These are phyloP conservation scores for Hypocreales sp. DNA, from an alignment of 2,329 filamentous ascomycete species.

Conservation along the genomic window DNA sequence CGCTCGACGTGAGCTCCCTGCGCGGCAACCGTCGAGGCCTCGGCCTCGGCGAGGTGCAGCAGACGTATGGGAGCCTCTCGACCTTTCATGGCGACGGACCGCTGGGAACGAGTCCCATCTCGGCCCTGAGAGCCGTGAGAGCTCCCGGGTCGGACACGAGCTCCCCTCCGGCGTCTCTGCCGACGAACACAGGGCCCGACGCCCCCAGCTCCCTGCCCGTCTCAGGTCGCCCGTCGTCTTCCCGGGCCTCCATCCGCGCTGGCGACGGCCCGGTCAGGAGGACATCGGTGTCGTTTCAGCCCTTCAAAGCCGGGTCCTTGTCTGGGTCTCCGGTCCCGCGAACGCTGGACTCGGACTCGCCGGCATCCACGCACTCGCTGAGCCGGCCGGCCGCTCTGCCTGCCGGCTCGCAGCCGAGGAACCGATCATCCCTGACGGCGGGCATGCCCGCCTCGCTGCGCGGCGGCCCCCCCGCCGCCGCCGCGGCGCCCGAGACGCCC, in stretches of 20 bases:
- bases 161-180: conserved; percentile 38
- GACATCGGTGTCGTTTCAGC: conserved; percentile 79
- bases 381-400: conserved; percentile 30
- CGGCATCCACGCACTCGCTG: conserved; percentile 39
- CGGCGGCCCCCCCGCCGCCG: conserved; percentile 45
- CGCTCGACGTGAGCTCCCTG: conserved; percentile 56
- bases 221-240: conserved; percentile 8
- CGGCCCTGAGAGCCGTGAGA: conserved; percentile 58
- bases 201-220: conserved; percentile 40
- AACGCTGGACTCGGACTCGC: conserved; percentile 31
- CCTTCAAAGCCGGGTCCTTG: conserved; percentile 92
- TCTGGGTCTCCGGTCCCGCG: conserved; percentile 64
- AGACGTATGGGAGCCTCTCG: conserved; percentile 78
- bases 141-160: conserved; percentile 44
- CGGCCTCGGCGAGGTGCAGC: conserved; percentile 45
- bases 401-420: conserved; percentile 35
- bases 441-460: conserved; percentile 62
- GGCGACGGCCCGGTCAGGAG: conserved; percentile 47
- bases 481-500: conserved; percentile 47
- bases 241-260: conserved; percentile 22
- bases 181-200: conserved; percentile 27
- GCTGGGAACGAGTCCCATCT: conserved; percentile 71
- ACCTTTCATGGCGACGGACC: conserved; percentile 75
- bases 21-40: conserved; percentile 41
- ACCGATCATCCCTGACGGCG: conserved; percentile 56